Conservation (phyloP, 768 basidiomycete species). For the Lentinula aciculospora region DNA sequence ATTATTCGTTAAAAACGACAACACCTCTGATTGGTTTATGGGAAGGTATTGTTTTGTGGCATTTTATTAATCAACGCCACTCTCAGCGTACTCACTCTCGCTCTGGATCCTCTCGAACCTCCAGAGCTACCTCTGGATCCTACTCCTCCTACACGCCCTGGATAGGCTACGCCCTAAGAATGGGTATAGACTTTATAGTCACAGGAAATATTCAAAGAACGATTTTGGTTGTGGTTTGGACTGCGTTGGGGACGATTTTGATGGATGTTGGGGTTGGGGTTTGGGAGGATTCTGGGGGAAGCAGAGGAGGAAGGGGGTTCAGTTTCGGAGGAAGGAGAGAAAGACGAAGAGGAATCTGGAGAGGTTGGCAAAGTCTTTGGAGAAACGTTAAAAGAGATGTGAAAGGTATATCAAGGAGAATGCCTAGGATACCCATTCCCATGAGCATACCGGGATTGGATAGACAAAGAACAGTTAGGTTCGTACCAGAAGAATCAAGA, state of each 20-base stretch:
- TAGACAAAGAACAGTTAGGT: conserved; percentile 12
- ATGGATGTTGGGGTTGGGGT: conserved; percentile 45
- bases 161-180: conserved; percentile 59
- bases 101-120: too few species aligned
- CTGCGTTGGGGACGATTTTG: conserved; percentile 45
- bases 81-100: too few species aligned
- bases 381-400: conserved; percentile 28
- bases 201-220: conserved; percentile 48
- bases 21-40: conserved; percentile 70
- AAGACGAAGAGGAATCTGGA: conserved; percentile 11
- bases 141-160: conserved; percentile 73
- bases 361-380: neutral
- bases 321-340: conserved; percentile 28
- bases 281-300: conserved; percentile 36
- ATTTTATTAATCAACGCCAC: too few species aligned
- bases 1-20: conserved; percentile 45
- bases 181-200: conserved; percentile 66
- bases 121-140: too few species aligned
- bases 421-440: conserved; percentile 8
- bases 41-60: conserved; percentile 72
- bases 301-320: conserved; percentile 18
- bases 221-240: conserved; percentile 47
- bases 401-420: conserved; percentile 13
- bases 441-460: neutral
- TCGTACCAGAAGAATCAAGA: conserved; percentile 25